Evolutionary conservation across 2,329 filamentous ascomycete species (phyloP).

Genomic region (Plenodomus biglobosus): DNA sequence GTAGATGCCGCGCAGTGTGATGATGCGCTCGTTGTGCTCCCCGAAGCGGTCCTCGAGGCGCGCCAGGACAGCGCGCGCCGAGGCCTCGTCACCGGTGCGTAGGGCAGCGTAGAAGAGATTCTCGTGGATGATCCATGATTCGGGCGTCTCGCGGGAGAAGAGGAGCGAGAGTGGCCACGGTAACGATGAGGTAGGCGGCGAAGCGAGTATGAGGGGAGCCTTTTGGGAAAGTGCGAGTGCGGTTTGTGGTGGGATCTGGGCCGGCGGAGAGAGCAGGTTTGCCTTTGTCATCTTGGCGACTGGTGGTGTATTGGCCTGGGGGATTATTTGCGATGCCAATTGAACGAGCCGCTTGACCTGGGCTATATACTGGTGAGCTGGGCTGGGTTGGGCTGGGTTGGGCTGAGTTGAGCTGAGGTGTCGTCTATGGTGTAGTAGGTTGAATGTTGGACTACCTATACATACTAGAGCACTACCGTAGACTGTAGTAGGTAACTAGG

Average conservation of each 20-base stretch:
- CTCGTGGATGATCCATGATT: conserved; percentile 83
- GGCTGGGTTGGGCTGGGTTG: no score
- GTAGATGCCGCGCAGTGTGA: conserved; percentile 79
- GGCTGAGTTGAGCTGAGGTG: no score
- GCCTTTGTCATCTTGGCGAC: conserved; percentile 33
- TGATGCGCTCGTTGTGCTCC: conserved; percentile 77
- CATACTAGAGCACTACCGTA: no score
- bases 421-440: conserved; percentile 1
- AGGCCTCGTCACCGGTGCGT: conserved; percentile 77
- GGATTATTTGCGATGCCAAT: background rate
- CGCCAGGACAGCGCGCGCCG: conserved; percentile 74
- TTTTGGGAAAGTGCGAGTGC: conserved; percentile 53
- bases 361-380: conserved; percentile 7
- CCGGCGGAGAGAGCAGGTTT: conserved; percentile 47
- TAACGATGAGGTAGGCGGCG: conserved; percentile 45
- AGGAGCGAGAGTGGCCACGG: conserved; percentile 57
- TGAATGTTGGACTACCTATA: background rate
- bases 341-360: background rate
- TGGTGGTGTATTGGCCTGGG: conserved; percentile 1
- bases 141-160: conserved; percentile 65
- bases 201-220: conserved; percentile 45
- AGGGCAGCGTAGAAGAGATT: conserved; percentile 84
- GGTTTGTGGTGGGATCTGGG: conserved; percentile 41
- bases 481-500: no score
- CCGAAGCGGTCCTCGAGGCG: conserved; percentile 81